Evolutionary conservation across 345 rosid genomes (phyloP).

Genomic region (Brassica cretica): DNA sequence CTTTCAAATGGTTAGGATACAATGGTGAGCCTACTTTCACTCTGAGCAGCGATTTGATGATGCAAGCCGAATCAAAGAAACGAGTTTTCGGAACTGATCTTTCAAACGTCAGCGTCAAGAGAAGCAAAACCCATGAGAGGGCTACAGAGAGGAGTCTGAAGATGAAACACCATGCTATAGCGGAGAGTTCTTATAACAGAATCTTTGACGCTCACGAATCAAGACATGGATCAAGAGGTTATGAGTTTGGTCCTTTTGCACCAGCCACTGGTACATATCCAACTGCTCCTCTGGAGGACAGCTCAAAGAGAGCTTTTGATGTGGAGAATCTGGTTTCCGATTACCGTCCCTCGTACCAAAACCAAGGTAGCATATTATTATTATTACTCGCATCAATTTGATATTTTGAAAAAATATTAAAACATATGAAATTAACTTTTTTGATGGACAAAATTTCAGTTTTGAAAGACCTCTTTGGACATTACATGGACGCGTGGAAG

Average conservation of each 20-base stretch:
- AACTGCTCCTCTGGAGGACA: conserved; percentile 35
- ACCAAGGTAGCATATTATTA: conserved; percentile 57
- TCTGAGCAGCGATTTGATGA: conserved; percentile 36
- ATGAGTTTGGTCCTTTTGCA: conserved; percentile 80
- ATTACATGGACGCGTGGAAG: conserved; percentile 92
- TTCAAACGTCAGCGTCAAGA: conserved; percentile 56
- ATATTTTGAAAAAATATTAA: background rate
- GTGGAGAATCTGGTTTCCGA: conserved; percentile 62
- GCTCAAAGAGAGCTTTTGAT: conserved; percentile 43
- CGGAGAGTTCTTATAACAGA: conserved; percentile 43
- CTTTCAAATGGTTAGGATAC: conserved; percentile 86
- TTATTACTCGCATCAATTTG: background rate
- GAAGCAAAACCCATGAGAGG: conserved; percentile 44
- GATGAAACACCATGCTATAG: conserved; percentile 42
- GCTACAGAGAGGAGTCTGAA: conserved; percentile 31
- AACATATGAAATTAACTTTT: conserved; percentile 4
- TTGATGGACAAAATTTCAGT: conserved; percentile 50
- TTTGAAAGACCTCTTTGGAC: conserved; percentile 73
- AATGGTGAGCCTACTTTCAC: conserved; percentile 46
- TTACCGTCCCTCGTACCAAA: conserved; percentile 66
- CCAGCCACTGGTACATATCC: conserved; percentile 44
- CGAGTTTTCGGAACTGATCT: conserved; percentile 79
- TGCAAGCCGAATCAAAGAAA: conserved; percentile 49
- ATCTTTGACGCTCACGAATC: conserved; percentile 40
- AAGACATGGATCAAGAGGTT: conserved; percentile 44